A percentile compares a stretch with the other conserved stretches of the same genome.
Evolutionary conservation across 1,284 basidiomycete genomes (phyloP).

Genomic region (Apiotrichum veenhuisii): DNA sequence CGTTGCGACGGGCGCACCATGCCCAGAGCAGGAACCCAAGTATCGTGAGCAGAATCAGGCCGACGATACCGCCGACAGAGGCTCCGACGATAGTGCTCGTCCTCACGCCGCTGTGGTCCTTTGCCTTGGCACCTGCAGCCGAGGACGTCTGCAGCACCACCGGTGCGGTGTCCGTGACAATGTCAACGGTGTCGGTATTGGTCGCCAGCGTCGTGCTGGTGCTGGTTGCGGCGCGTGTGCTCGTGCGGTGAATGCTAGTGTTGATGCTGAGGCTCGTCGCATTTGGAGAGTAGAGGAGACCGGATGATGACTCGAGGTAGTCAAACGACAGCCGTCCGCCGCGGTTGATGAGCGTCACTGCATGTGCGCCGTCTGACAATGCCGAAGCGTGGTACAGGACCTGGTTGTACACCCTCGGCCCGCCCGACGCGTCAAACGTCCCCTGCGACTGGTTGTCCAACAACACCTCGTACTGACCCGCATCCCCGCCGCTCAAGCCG

Average conservation of each 20-base stretch:
- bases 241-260: no score
- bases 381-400: conserved; percentile 31
- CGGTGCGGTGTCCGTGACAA: background rate
- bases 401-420: conserved; percentile 27
- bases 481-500: conserved; percentile 28
- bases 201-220: no score
- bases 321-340: conserved; percentile 32
- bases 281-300: no score
- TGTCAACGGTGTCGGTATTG: background rate
- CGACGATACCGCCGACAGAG: conserved; percentile 8
- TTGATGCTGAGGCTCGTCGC: no score
- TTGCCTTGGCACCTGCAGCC: background rate
- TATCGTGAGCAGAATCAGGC: conserved; percentile 8
- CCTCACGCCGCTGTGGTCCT: background rate
- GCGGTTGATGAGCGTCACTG: conserved; percentile 25
- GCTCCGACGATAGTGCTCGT: conserved; percentile 4
- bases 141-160: background rate
- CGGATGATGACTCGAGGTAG: conserved; percentile 24
- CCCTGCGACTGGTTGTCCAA: conserved; percentile 31
- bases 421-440: conserved; percentile 25
- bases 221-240: no score
- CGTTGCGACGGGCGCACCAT: conserved; percentile 4
- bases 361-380: conserved; percentile 24
- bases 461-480: conserved; percentile 27
- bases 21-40: conserved; percentile 13